Percentiles rank a stretch among this genome's conserved stretches.
Evolutionary conservation across 805 yeast genomes (phyloP).

Genomic region (Schizosaccharomyces pombe): DNA sequence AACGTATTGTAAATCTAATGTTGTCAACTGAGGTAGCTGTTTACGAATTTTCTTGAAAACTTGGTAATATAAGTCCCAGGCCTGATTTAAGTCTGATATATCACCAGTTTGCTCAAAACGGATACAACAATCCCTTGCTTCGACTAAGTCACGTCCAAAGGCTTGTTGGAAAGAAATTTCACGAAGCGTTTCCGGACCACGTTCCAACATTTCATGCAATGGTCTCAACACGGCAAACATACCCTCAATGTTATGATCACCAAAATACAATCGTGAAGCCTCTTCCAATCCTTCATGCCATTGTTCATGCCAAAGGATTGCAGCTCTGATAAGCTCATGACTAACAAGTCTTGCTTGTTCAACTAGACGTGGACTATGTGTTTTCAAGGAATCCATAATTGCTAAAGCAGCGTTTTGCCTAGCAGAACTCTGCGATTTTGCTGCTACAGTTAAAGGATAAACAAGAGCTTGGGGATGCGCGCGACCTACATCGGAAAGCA

Average conservation of each 20-base stretch:
- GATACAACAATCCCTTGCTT: constrained; percentile 82
- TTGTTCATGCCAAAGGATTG: constrained; percentile 89
- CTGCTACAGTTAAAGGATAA: constrained; percentile 86
- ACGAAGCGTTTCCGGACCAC: constrained; percentile 72
- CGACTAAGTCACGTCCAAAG: constrained; percentile 76
- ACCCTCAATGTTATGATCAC: constrained; percentile 81
- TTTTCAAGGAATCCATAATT: constrained; percentile 75
- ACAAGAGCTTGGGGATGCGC: constrained; percentile 95
- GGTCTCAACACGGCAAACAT: constrained; percentile 86
- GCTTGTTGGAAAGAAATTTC: constrained; percentile 83
- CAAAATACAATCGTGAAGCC: constrained; percentile 80
- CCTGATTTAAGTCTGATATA: constrained; percentile 72
- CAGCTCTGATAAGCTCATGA: constrained; percentile 76
- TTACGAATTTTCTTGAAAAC: constrained; percentile 80
- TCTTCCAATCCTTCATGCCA: constrained; percentile 97
- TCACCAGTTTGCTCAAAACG: constrained; percentile 71
- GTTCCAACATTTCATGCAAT: constrained; percentile 56
- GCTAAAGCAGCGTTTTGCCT: constrained; percentile 80
- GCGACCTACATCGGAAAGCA: constrained; percentile 69
- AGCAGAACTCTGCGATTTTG: constrained; percentile 71
- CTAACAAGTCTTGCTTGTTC: constrained; percentile 89
- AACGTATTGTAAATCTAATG: constrained; percentile 73
- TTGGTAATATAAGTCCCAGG: constrained; percentile 90
- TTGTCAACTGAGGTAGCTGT: constrained; percentile 67
- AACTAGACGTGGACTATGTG: constrained; percentile 63